Evolutionary conservation across 352 stramenopile genomes (phyloP), one percentile per base, ranked within the genome.

Genomic region (Aphanomyces stellatus): DNA sequence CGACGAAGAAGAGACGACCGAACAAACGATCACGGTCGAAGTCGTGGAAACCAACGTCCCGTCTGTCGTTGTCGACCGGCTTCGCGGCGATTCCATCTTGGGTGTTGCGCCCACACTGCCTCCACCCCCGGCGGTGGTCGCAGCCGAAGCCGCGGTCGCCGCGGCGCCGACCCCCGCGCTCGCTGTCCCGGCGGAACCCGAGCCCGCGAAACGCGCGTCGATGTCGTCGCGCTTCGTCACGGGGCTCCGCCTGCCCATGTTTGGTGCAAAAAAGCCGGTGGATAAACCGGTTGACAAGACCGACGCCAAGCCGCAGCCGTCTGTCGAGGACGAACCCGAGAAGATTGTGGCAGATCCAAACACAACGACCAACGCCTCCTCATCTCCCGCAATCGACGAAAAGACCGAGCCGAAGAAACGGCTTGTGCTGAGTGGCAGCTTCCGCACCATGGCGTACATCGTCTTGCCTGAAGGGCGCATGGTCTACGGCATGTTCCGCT

Each of bases 381-480:
- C 63, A 51, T 28, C 59, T 35, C 24, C 30, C 10, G 30, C 41
- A 6, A 46, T n/a, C 30, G 42, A 66, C 6, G 59, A 27, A 31
- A 31, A 25, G 24, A 24, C 17, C n/a, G 31, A 48, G 25, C 37
- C 48, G 17, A 56, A 56, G 41, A 67, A 67, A 28, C 57, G 57
- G 46, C n/a, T 67, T 4, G 34, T 74, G 3, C 53, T 90, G 8
- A 76, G 74, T 4, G 76, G 76, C 5, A 75, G 75, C 17, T 91
- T 88, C 68, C 74, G 79, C n/a, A 93, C 82, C 3, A 90, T 89
- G 46, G 75, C 82, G 10, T 93, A 93, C 71, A 65, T 93, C 31
- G 73, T 91, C 22, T 68, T 93, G 2, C 79, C 82, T 11, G 91
- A 79, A 0, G 85, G 85, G 22, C 68, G 90, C 3, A 76, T 91